Conservation (phyloP, 208 protist genomes). For the Trypanosoma scelopori region DNA sequence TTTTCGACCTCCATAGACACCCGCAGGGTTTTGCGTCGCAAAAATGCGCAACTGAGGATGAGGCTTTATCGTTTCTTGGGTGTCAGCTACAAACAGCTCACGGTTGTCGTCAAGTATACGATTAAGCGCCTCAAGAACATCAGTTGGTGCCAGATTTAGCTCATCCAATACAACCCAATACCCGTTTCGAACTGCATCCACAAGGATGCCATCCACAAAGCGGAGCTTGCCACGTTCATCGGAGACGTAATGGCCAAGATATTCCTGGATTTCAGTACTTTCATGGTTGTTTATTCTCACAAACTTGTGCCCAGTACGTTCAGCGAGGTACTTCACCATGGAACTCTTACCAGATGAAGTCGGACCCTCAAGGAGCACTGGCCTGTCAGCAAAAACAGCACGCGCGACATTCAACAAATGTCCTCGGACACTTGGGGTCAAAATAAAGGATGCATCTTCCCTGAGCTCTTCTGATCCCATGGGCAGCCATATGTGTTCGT, state of each 20-base stretch:
- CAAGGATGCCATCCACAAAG: slow-evolving; percentile 97
- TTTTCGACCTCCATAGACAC: slow-evolving; percentile 97
- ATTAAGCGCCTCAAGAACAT: slow-evolving; percentile 99
- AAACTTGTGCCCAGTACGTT: slow-evolving; percentile 97
- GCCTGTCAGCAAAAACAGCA: slow-evolving; percentile 93
- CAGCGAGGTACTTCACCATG: slow-evolving; percentile 99
- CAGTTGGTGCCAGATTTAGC: slow-evolving; percentile 99
- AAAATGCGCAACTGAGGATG: slow-evolving; percentile 99
- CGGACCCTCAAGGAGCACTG: slow-evolving; percentile 98
- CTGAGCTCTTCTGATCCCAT: slow-evolving; percentile 50
- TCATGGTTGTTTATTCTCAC: slow-evolving; percentile 99
- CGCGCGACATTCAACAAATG: slow-evolving; percentile 96
- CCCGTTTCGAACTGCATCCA: slow-evolving; percentile 96
- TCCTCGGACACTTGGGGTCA: slow-evolving; percentile 93
- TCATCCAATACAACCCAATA: slow-evolving; percentile 99
- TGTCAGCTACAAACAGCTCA: slow-evolving; percentile 99
- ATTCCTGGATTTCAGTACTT: slow-evolving; percentile 99
- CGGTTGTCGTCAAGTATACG: slow-evolving; percentile 99
- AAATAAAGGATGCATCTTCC: slow-evolving; percentile 92
- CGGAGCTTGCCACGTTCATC: slow-evolving; percentile 95
- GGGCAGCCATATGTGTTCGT: slow-evolving; percentile 96
- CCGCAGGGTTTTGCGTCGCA: slow-evolving; percentile 99
- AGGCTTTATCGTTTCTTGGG: slow-evolving; percentile 97
- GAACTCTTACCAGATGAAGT: slow-evolving; percentile 99
- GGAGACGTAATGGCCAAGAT: slow-evolving; percentile 98